Evolutionary conservation across 1,139 yeast species (phyloP).

Genomic region (Saccharomyces hybrid): DNA sequence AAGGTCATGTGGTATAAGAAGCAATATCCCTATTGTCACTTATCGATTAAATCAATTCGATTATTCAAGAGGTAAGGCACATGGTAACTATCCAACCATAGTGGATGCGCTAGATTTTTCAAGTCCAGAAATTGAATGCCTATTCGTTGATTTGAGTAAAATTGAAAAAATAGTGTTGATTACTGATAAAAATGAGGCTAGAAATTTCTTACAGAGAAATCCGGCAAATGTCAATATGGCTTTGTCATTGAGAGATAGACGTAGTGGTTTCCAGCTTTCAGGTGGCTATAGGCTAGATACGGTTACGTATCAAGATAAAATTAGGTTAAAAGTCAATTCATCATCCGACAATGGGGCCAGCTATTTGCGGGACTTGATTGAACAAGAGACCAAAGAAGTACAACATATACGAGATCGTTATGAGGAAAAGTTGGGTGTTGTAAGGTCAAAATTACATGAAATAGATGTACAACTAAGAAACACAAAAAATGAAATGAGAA

Average conservation of each 20-base stretch:
- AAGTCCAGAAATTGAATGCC: conserved; percentile 47
- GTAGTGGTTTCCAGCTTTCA: conserved; percentile 41
- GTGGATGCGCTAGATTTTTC: conserved; percentile 53
- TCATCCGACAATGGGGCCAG: conserved; percentile 19
- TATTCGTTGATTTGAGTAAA: conserved; percentile 56
- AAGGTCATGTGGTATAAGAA: conserved; percentile 29
- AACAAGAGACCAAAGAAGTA: conserved; percentile 21
- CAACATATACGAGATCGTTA: conserved; percentile 14
- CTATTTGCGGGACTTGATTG: conserved; percentile 23
- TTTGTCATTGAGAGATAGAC: conserved; percentile 38
- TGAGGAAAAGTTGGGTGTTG: conserved; percentile 11
- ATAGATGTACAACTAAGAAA: conserved; percentile 10
- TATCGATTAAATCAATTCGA: conserved; percentile 53
- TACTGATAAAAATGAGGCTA: conserved; percentile 46
- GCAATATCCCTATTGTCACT: conserved; percentile 39
- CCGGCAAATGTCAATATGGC: conserved; percentile 43
- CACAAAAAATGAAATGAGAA: conserved; percentile 7
- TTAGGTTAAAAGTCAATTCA: conserved; percentile 21
- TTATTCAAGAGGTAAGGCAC: conserved; percentile 37
- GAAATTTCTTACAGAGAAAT: conserved; percentile 32
- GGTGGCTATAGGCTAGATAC: conserved; percentile 56
- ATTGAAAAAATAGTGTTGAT: conserved; percentile 56
- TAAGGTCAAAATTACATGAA: conserved; percentile 9
- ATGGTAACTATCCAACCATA: conserved; percentile 39
- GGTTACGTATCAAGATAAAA: conserved; percentile 34